Percentiles rank a stretch among this genome's conserved stretches.
Conservation (phyloP, 164 flowering plant genomes). For the Houttuynia cordata region DNA sequence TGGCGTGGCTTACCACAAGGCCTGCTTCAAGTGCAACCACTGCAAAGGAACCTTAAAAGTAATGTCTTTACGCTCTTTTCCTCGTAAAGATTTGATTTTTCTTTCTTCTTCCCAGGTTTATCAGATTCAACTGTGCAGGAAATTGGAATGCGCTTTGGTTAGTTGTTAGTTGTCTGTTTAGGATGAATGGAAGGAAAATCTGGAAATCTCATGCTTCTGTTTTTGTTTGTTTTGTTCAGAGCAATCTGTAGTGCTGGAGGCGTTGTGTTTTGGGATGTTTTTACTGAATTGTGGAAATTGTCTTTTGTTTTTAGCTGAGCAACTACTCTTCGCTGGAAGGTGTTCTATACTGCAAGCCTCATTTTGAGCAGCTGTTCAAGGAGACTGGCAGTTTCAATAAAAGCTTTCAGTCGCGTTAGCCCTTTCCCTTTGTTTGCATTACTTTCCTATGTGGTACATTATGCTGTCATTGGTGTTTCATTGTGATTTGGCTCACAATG, state of each 20-base stretch:
- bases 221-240: too few species aligned
- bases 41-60: constrained; percentile 95
- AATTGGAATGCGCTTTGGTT: too few species aligned
- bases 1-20: constrained; percentile 77
- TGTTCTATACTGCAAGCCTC: constrained; percentile 91
- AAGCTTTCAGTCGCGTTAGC: constrained; percentile 83
- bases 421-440: constrained; percentile 2
- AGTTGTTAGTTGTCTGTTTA: too few species aligned
- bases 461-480: background rate
- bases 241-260: too few species aligned
- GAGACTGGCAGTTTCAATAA: constrained; percentile 85
- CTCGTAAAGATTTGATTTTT: too few species aligned
- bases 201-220: too few species aligned
- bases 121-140: too few species aligned
- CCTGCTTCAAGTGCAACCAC: constrained; percentile 90
- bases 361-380: constrained; percentile 93
- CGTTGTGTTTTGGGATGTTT: background rate
- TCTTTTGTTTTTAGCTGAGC: constrained; percentile 49
- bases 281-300: background rate
- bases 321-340: constrained; percentile 92
- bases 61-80: background rate
- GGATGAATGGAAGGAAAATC: too few species aligned
- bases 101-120: too few species aligned
- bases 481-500: constrained; percentile 5
- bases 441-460: background rate